These are phyloP conservation scores for Haematococcus lacustris DNA, from an alignment of 139 green algal genomes.

Conservation along the genomic window DNA sequence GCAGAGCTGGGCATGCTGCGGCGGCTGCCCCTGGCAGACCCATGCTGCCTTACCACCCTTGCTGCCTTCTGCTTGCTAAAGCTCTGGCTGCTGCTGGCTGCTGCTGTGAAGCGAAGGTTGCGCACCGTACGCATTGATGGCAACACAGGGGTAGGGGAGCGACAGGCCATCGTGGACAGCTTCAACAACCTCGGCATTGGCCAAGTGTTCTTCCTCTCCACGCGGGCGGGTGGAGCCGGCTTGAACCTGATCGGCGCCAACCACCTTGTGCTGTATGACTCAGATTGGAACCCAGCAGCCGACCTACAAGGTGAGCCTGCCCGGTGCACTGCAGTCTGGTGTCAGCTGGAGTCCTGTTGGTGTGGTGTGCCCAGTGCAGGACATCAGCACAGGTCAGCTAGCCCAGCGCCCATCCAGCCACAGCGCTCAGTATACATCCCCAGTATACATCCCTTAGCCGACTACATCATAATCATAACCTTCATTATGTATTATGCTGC, in stretches of 20 bases:
- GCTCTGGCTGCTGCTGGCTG: background rate
- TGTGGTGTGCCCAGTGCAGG: background rate
- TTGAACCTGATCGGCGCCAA: conserved; percentile 84
- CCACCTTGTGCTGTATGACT: conserved; percentile 61
- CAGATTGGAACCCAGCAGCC: conserved; percentile 55
- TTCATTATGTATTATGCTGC: too few species aligned
- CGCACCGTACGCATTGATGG: conserved; percentile 67
- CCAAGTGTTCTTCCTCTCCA: conserved; percentile 82
- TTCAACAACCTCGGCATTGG: conserved; percentile 64
- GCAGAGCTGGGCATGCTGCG: too few species aligned
- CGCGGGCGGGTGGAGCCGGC: conserved; percentile 74
- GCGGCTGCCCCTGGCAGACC: too few species aligned
- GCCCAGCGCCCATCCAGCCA: background rate
- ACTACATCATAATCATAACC: background rate
- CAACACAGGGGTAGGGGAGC: conserved; percentile 40
- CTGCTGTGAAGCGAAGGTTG: conserved; percentile 8
- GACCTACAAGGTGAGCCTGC: too few species aligned
- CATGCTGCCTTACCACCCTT: too few species aligned
- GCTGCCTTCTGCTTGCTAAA: too few species aligned
- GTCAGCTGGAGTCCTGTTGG: background rate
- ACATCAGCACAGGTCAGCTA: background rate
- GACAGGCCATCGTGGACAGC: conserved; percentile 64
- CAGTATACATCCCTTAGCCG: background rate
- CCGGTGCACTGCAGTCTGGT: too few species aligned
- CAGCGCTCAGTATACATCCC: background rate